These are phyloP conservation scores for Holtermanniella nyarrowii DNA, from an alignment of 768 basidiomycete species.

Conservation along the genomic window DNA sequence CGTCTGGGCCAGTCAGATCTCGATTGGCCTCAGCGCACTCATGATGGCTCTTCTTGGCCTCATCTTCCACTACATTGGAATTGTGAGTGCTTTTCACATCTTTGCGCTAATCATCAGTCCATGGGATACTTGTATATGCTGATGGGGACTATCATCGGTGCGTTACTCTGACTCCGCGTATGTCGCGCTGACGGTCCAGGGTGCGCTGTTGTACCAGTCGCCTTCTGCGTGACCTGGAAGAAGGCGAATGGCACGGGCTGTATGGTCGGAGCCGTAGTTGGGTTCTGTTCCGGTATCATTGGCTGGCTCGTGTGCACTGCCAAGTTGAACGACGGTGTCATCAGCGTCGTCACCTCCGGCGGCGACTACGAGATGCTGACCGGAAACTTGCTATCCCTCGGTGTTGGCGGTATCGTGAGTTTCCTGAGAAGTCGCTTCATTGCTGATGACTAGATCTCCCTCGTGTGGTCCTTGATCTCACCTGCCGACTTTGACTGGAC, in stretches of 20 bases:
- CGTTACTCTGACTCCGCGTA: too few relatives aligned
- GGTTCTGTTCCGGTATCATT: slow-evolving; percentile 59
- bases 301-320: slow-evolving; percentile 80
- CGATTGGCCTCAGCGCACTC: slow-evolving; percentile 24
- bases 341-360: slow-evolving; percentile 52
- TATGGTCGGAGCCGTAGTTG: slow-evolving; percentile 59
- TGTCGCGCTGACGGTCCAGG: slow-evolving; percentile 44
- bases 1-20: slow-evolving; percentile 23
- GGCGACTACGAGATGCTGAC: slow-evolving; percentile 58
- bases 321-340: slow-evolving; percentile 55
- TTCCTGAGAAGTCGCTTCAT: too few relatives aligned
- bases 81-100: too few relatives aligned
- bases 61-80: slow-evolving; percentile 81
- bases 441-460: too few relatives aligned
- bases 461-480: slow-evolving; percentile 56
- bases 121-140: slow-evolving; percentile 78
- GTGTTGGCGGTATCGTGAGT: slow-evolving; percentile 66
- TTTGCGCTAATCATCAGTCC: too few relatives aligned
- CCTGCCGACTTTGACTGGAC: slow-evolving; percentile 77
- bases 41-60: slow-evolving; percentile 73
- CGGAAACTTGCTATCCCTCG: slow-evolving; percentile 79
- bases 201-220: slow-evolving; percentile 76
- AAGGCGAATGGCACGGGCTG: slow-evolving; percentile 80
- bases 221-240: slow-evolving; percentile 71
- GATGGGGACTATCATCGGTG: slow-evolving; percentile 13